These are phyloP conservation scores for Debaryomyces prosopidis DNA, from an alignment of 805 yeast species.

Conservation along the genomic window DNA sequence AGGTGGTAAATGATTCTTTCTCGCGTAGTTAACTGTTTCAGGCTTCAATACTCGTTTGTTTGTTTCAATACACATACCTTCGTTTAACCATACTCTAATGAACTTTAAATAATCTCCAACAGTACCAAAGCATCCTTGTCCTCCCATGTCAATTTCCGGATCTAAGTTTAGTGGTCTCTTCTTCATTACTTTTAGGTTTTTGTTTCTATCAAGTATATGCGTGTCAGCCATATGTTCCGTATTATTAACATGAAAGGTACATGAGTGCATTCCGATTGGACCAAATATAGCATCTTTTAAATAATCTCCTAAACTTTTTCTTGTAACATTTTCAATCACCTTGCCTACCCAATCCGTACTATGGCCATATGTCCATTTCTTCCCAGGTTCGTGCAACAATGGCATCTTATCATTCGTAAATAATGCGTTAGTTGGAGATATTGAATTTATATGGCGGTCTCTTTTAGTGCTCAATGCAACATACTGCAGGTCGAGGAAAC, in stretches of 20 bases:
- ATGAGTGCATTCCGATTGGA: slow-evolving; percentile 33
- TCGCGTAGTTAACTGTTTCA: slow-evolving; percentile 32
- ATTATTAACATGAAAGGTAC: slow-evolving; percentile 22
- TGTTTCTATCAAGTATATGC: slow-evolving; percentile 13
- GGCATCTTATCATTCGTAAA: slow-evolving; percentile 29
- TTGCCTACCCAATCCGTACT: slow-evolving; percentile 41
- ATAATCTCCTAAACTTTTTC: slow-evolving; percentile 31
- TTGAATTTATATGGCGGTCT: slow-evolving; percentile 15
- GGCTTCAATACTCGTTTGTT: slow-evolving; percentile 25
- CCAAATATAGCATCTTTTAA: slow-evolving; percentile 30
- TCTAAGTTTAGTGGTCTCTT: slow-evolving; percentile 15
- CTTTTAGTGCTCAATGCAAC: slow-evolving; percentile 18
- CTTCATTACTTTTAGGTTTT: slow-evolving; percentile 11
- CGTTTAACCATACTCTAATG: slow-evolving; percentile 40
- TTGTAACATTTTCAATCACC: slow-evolving; percentile 33
- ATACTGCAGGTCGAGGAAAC: slow-evolving; percentile 32
- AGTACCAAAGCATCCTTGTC: slow-evolving; percentile 42
- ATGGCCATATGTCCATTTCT: slow-evolving; percentile 38
- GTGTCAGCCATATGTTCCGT: slow-evolving; percentile 13
- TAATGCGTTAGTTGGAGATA: slow-evolving; percentile 21
- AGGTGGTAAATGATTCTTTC: slow-evolving; percentile 32
- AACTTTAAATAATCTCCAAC: slow-evolving; percentile 39
- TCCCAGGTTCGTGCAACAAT: slow-evolving; percentile 37
- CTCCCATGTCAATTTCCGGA: slow-evolving; percentile 39
- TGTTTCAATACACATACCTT: slow-evolving; percentile 40